Percentiles rank a stretch among this genome's conserved stretches.
These are phyloP conservation scores for Atkinsonella hypoxylon DNA, from an alignment of 2,329 filamentous ascomycete genomes.

Conservation along the genomic window DNA sequence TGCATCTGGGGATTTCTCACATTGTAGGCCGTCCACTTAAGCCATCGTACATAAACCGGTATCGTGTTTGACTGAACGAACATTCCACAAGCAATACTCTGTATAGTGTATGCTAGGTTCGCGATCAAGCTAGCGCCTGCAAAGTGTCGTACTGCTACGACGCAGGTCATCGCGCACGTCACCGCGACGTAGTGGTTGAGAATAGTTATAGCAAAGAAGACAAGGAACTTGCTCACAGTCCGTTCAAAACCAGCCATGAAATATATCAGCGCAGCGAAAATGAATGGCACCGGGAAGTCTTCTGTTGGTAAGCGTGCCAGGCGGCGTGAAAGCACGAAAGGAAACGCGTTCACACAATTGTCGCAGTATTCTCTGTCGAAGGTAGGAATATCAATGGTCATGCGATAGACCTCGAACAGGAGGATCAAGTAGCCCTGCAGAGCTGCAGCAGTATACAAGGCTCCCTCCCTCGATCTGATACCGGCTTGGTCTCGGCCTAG, in stretches of 20 bases:
- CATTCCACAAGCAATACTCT: constrained; percentile 64
- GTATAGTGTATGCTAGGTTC: constrained; percentile 61
- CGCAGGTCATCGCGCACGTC: constrained; percentile 56
- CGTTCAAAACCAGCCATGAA: constrained; percentile 66
- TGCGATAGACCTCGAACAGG: constrained; percentile 62
- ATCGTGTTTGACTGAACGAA: constrained; percentile 65
- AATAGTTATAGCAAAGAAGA: constrained; percentile 56
- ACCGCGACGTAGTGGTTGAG: constrained; percentile 64
- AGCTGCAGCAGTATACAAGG: constrained; percentile 58
- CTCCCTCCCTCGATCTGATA: constrained; percentile 62
- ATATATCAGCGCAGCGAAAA: constrained; percentile 62
- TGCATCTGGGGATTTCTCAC: constrained; percentile 2
- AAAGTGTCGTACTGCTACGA: constrained; percentile 55
- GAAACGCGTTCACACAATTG: constrained; percentile 56
- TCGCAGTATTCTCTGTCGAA: constrained; percentile 69
- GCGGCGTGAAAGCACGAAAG: constrained; percentile 58
- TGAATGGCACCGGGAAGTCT: constrained; percentile 58
- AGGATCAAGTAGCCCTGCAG: constrained; percentile 68
- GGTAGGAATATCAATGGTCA: constrained; percentile 61
- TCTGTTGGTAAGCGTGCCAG: constrained; percentile 58
- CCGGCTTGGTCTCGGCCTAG: constrained; percentile 55
- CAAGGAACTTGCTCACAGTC: constrained; percentile 53
- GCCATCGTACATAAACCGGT: constrained; percentile 66
- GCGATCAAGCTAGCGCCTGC: constrained; percentile 59
- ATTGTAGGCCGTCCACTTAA: constrained; percentile 44